Conservation (phyloP, 495 filamentous ascomycete species). For the Daldinia vernicosa region DNA sequence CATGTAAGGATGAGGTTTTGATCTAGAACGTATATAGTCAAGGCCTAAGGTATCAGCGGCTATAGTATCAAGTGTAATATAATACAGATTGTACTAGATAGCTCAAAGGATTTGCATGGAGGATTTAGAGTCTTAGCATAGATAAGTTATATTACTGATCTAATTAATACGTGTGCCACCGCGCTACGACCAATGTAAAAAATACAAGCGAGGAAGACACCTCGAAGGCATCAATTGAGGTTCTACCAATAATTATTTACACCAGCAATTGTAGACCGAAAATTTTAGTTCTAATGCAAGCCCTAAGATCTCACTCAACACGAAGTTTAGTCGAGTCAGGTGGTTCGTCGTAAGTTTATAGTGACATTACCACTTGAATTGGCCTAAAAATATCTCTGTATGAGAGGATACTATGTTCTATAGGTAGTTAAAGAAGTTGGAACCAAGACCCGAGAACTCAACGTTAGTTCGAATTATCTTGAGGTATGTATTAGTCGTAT, state of each 20-base stretch:
- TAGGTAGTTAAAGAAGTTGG: too few species aligned
- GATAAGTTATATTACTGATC: too few species aligned
- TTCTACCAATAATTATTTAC: neutral
- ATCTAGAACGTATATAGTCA: too few species aligned
- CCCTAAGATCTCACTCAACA: neutral
- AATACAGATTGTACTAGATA: too few species aligned
- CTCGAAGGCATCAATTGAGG: neutral
- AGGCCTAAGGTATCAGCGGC: too few species aligned
- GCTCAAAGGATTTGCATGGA: too few species aligned
- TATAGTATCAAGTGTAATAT: too few species aligned
- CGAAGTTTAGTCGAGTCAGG: neutral
- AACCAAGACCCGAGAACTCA: neutral
- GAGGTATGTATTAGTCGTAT: neutral
- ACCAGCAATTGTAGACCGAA: neutral
- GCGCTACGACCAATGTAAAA: too few species aligned
- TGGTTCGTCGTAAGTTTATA: neutral
- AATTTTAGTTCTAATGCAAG: neutral
- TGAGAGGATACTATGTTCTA: neutral
- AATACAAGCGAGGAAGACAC: too few species aligned
- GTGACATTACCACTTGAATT: neutral
- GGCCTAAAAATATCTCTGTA: neutral
- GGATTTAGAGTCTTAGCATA: too few species aligned
- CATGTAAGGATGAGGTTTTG: too few species aligned
- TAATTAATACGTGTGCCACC: too few species aligned
- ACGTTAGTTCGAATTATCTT: neutral